These are phyloP conservation scores for Venturia nashicola DNA, from an alignment of 2,329 filamentous ascomycete genomes.

Conservation along the genomic window DNA sequence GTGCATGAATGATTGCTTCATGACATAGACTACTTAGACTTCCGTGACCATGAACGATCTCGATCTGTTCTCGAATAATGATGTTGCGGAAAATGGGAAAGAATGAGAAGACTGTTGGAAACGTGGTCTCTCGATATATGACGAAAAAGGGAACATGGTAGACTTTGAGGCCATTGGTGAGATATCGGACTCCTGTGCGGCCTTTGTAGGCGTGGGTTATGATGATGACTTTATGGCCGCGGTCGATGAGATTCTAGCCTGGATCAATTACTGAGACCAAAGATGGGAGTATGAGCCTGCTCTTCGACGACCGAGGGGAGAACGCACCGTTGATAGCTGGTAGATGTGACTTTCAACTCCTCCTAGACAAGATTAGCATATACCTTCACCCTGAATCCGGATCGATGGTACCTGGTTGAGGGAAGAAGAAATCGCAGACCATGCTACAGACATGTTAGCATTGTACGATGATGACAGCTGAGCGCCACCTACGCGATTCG, in stretches of 20 bases:
- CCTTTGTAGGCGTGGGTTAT: conserved; percentile 93
- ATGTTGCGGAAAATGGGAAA: conserved; percentile 98
- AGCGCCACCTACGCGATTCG: conserved; percentile 48
- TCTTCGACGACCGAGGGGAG: not conserved
- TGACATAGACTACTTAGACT: conserved; percentile 88
- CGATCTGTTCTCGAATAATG: conserved; percentile 81
- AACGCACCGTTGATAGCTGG: conserved; percentile 65
- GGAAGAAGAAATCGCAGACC: conserved; percentile 99
- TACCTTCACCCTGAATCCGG: not conserved
- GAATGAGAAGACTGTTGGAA: conserved; percentile 96
- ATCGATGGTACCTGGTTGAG: conserved; percentile 57
- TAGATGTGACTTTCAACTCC: conserved; percentile 98
- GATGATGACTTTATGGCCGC: conserved; percentile 94
- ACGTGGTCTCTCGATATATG: conserved; percentile 85
- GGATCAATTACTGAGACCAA: conserved; percentile 11
- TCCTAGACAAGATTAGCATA: conserved; percentile 31
- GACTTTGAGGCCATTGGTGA: conserved; percentile 96
- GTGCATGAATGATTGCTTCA: conserved; percentile 85
- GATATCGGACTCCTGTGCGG: conserved; percentile 81
- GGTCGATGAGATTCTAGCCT: conserved; percentile 75
- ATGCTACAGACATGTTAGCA: conserved; percentile 42
- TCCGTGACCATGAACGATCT: conserved; percentile 96
- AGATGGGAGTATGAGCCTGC: conserved; percentile 3
- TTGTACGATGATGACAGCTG: not conserved
- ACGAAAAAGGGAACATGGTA: conserved; percentile 95